Percentiles rank a stretch among this genome's conserved stretches.
These are phyloP conservation scores for Berberis vulgaris DNA, from an alignment of 164 flowering plant genomes.

Conservation along the genomic window DNA sequence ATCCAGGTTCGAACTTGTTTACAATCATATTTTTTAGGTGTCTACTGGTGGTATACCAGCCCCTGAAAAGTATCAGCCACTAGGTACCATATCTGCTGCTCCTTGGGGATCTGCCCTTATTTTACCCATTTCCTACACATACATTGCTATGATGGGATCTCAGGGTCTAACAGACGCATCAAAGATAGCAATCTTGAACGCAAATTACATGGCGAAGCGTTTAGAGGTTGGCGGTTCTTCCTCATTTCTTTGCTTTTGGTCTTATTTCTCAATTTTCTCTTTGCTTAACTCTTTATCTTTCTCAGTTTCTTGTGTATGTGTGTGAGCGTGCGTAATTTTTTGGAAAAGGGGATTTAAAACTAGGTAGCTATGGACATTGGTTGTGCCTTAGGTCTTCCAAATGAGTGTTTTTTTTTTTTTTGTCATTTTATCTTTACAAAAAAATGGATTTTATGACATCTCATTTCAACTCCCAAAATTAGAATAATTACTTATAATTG, in stretches of 20 bases:
- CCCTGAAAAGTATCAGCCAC: conserved; percentile 64
- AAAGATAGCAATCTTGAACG: conserved; percentile 85
- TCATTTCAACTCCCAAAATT: too few species aligned
- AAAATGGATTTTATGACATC: too few species aligned
- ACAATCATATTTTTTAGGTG: conserved; percentile 37
- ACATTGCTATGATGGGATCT: conserved; percentile 99
- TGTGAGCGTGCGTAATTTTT: too few species aligned
- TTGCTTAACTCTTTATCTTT: not conserved
- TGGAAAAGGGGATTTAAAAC: too few species aligned
- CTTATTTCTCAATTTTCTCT: not conserved
- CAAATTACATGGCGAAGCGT: conserved; percentile 99
- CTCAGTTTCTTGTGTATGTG: too few species aligned
- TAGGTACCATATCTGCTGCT: conserved; percentile 92
- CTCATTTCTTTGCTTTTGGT: conserved; percentile 2
- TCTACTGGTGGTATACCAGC: conserved; percentile 88
- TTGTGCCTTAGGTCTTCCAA: too few species aligned
- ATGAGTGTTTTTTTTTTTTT: too few species aligned
- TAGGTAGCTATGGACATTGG: too few species aligned
- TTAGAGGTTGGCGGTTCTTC: conserved; percentile 60
- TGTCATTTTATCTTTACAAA: too few species aligned
- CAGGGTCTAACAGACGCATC: conserved; percentile 96
- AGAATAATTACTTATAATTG: too few species aligned
- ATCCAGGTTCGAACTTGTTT: conserved; percentile 8
- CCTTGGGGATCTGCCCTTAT: conserved; percentile 99
- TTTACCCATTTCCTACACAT: conserved; percentile 89